Conservation (phyloP, 176 grass and related monocot species). For the Carex myosuroides region DNA sequence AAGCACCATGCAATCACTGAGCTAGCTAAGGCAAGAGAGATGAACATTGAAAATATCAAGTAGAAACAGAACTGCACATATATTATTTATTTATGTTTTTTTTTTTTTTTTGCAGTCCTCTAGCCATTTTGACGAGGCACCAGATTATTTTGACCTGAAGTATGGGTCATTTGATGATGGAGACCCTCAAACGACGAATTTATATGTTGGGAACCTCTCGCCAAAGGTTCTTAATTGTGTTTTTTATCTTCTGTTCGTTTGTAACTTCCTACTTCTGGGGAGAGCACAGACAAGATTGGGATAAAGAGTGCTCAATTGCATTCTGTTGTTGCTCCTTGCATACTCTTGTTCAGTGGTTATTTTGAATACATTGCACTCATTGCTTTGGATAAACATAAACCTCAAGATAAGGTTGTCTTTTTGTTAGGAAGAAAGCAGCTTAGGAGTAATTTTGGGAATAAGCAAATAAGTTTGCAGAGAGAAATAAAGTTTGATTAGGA, state of each 20-base stretch:
- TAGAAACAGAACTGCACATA: neutral
- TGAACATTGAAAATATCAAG: neutral
- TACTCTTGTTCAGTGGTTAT: neutral
- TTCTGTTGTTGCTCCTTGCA: neutral
- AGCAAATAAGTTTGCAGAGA: neutral
- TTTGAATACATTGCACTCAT: no score
- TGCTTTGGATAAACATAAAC: no score
- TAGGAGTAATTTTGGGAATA: neutral
- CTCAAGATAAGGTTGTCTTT: no score
- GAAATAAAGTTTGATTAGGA: neutral
- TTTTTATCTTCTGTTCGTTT: neutral
- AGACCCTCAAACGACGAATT: constrained; percentile 97
- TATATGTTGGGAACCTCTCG: constrained; percentile 96
- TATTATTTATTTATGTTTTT: neutral
- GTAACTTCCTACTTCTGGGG: neutral
- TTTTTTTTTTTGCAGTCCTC: constrained; percentile 44
- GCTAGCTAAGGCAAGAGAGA: neutral
- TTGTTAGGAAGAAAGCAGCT: neutral
- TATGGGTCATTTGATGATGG: constrained; percentile 96
- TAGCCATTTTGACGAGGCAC: constrained; percentile 87
- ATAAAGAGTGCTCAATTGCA: neutral
- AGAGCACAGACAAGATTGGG: no score
- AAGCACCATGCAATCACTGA: neutral
- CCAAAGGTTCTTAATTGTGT: constrained; percentile 49
- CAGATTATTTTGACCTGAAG: constrained; percentile 85